phyloP scores from a whole-genome alignment of 169 alveolate genomes.

The Plasmodium cynomolgi region DNA sequence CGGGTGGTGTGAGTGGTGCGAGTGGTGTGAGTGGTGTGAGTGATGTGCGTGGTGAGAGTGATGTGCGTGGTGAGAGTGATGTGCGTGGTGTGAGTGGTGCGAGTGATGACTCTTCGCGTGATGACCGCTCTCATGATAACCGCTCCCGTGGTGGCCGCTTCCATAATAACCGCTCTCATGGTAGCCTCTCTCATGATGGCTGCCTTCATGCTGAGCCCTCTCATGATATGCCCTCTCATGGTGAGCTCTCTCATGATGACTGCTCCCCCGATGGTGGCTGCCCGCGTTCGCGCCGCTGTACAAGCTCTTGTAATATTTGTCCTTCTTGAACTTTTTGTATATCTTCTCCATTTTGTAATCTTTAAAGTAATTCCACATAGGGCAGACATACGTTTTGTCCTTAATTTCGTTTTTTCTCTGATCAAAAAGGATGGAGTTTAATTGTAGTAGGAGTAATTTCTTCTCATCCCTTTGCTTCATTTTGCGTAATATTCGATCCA shows the following conservation, averaged over 20 bases:
- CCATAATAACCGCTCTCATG: background rate
- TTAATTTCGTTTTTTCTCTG: constrained; percentile 86
- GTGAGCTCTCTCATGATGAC: background rate
- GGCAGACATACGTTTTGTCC: constrained; percentile 87
- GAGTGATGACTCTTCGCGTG: background rate
- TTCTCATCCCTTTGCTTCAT: constrained; percentile 90
- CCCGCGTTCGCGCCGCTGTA: background rate
- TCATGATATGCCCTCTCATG: background rate
- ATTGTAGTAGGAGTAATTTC: constrained; percentile 85
- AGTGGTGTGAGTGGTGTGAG: background rate
- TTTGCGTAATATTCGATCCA: constrained; percentile 84
- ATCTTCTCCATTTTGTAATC: constrained; percentile 82
- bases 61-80: background rate
- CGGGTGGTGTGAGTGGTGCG: background rate
- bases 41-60: background rate
- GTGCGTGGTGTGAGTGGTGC: background rate
- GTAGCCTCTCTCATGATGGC: background rate
- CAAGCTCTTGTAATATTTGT: constrained; percentile 54
- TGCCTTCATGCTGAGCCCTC: background rate
- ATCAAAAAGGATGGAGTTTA: constrained; percentile 86
- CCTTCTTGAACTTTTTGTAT: constrained; percentile 68
- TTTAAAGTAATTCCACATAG: constrained; percentile 87
- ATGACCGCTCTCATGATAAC: background rate
- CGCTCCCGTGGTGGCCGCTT: background rate
- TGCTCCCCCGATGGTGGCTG: background rate